Evolutionary conservation across 257 asterid species (phyloP), one percentile per base, ranked within the genome.

Genomic region (Solanum rostratum): DNA sequence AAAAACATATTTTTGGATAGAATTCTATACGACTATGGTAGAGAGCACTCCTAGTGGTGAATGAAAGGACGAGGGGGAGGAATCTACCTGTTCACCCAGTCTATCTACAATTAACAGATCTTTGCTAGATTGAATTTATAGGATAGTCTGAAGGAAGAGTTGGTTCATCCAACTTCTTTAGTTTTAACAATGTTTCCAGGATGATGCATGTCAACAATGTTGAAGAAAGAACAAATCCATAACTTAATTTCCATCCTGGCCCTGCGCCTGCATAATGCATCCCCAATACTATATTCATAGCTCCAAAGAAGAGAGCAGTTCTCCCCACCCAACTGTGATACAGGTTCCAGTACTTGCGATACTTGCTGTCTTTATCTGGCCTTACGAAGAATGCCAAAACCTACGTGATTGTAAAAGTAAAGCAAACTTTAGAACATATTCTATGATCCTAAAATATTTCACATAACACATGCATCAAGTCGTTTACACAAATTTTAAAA

Each of bases 281-380:
- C 71, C 98, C 99, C 63, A 93, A 24, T 24, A 92, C 90, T 83
- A 93, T 71, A 68, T 96, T 96, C 81, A 91, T 92, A 27, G 96
- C 95, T 80, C 93, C 98, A 50, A 96, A 91, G 74, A 93, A 87
- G 19, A 96, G 97, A 87, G 93, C 92, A 24, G 87, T 85, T 84
- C 98, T 90, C 79, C 99, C 99, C 2, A 83, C 37, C 95, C 97
- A 93, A 85, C 85, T 83, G 82, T 96, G 98, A 88, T 90, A 92
- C 94, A 89, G 88, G 39, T 87, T 92, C 99, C 98, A 96, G 41
- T 86, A 92, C 89, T 80, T 87, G 1, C 95, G 85, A 80, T 87
- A 90, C 83, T 93, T 95, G 93, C 96, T 92, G 84, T 91, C 97
- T 43, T 85, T 89, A 39, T 89, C 88, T 12, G 98, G 98, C 30